A percentile compares a stretch with the other conserved stretches of the same genome.
These are phyloP conservation scores for Quercus glauca DNA, from an alignment of 306 rosid species.

Conservation along the genomic window DNA sequence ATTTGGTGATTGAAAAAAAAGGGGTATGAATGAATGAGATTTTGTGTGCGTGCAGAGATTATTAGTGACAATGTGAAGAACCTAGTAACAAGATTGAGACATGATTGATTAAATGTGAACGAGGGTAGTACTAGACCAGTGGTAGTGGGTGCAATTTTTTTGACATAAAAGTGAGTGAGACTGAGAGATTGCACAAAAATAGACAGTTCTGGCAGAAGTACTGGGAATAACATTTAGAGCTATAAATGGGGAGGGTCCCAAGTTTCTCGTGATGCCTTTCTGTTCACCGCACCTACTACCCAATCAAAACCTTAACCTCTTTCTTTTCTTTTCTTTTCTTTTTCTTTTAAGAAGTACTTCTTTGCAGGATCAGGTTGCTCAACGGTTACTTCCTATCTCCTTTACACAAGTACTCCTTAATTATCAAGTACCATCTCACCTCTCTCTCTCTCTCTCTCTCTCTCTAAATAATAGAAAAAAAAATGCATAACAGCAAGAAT, in stretches of 20 bases:
- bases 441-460: too few relatives aligned
- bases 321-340: not conserved
- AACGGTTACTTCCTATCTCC: not conserved
- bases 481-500: too few relatives aligned
- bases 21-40: too few relatives aligned
- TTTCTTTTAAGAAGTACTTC: not conserved
- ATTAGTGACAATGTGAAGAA: not conserved
- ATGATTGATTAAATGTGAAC: not conserved
- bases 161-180: too few relatives aligned
- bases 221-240: slow-evolving; percentile 6
- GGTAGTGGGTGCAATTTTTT: not conserved
- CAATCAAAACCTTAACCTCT: slow-evolving; percentile 23
- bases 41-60: not conserved
- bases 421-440: too few relatives aligned
- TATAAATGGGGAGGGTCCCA: slow-evolving; percentile 1
- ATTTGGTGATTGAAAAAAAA: too few relatives aligned
- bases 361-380: not conserved
- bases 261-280: slow-evolving; percentile 48
- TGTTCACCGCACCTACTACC: slow-evolving; percentile 38
- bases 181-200: not conserved
- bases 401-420: too few relatives aligned
- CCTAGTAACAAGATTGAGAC: not conserved
- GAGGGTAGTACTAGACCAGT: not conserved
- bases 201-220: not conserved
- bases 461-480: too few relatives aligned